A percentile compares a stretch with the other conserved stretches of the same genome.
Evolutionary conservation across 495 filamentous ascomycete species (phyloP).

Genomic region (Coniosporium apollinis): DNA sequence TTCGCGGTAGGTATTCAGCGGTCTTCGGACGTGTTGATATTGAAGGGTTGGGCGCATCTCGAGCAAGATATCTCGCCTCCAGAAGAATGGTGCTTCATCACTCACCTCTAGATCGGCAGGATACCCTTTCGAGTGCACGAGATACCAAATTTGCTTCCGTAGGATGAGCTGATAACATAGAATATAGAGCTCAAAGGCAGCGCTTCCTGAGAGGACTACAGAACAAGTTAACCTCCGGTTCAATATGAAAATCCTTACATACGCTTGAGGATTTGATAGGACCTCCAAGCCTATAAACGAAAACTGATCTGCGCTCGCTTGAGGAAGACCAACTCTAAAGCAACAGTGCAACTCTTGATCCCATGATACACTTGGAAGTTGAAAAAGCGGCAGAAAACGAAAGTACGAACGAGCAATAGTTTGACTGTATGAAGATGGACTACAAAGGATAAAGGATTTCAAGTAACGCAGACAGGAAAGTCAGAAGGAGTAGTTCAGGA

Average conservation of each 20-base stretch:
- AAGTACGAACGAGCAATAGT: no score
- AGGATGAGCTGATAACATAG: conserved; percentile 75
- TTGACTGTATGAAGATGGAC: no score
- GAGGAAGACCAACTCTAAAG: not conserved
- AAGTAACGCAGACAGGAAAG: no score
- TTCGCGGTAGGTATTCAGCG: not conserved
- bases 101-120: conserved; percentile 47
- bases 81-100: no score
- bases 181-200: conserved; percentile 61
- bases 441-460: no score
- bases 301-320: conserved; percentile 1
- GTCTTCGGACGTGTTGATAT: not conserved
- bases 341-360: no score
- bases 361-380: no score
- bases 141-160: conserved; percentile 50
- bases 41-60: not conserved
- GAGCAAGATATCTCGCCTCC: no score
- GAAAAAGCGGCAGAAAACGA: no score
- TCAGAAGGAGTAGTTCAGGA: no score
- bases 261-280: not conserved
- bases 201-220: conserved; percentile 31
- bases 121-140: conserved; percentile 44
- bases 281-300: not conserved
- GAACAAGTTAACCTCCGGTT: not conserved
- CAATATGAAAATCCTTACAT: not conserved